Percentiles rank a stretch among this genome's conserved stretches.
Conservation (phyloP, 2,329 filamentous ascomycete genomes). For the Botrytis hyacinthi region DNA sequence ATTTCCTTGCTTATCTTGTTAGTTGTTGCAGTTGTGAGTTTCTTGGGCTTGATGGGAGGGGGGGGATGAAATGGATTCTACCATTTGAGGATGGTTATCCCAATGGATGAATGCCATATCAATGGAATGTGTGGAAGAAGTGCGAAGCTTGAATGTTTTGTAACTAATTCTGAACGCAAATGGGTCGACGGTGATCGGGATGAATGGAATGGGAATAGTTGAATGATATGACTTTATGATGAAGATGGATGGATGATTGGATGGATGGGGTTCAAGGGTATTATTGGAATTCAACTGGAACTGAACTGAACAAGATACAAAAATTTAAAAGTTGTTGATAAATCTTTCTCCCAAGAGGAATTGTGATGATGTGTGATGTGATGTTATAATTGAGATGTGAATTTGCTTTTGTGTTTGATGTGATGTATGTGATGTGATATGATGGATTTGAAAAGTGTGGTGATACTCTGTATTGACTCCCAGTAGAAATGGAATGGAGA, state of each 20-base stretch:
- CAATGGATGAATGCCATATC: not conserved
- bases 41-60: not conserved
- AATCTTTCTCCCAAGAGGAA: not conserved
- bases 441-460: too few species aligned
- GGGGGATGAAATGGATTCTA: not conserved
- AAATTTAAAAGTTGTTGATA: conserved; percentile 9
- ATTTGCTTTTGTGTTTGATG: not conserved
- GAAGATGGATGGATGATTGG: conserved; percentile 1
- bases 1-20: not conserved
- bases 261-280: not conserved
- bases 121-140: not conserved
- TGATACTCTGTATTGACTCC: too few species aligned
- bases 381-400: not conserved
- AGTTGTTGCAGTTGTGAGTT: conserved; percentile 8
- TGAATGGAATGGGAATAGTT: not conserved
- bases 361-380: not conserved
- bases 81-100: not conserved
- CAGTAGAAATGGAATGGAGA: too few species aligned
- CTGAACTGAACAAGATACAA: conserved; percentile 5
- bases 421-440: too few species aligned
- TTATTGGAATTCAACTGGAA: not conserved
- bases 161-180: not conserved
- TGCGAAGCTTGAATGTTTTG: conserved; percentile 8
- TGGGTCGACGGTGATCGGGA: not conserved
- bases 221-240: conserved; percentile 15